phyloP scores from a whole-genome alignment of 2,329 filamentous ascomycete species.

The Dendryphion nanum region DNA sequence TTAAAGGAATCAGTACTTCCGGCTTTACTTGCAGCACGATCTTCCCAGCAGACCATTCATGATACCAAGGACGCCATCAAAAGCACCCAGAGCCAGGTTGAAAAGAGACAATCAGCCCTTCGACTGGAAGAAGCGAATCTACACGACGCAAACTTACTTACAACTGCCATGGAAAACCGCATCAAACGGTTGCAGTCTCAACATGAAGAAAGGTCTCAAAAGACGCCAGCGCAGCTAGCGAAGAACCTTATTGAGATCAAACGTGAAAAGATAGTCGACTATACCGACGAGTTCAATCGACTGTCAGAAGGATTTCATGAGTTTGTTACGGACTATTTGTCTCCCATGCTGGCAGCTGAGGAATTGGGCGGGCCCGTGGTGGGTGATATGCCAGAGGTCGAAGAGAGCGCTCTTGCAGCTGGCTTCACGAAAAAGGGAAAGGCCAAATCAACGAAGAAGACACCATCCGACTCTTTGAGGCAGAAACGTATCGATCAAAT shows the following conservation, averaged over 20 bases:
- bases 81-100: constrained; percentile 42
- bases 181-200: constrained; percentile 60
- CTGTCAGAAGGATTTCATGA: constrained; percentile 64
- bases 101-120: constrained; percentile 38
- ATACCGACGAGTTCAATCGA: constrained; percentile 60
- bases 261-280: constrained; percentile 56
- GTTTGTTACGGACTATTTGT: constrained; percentile 71
- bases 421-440: constrained; percentile 56
- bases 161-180: constrained; percentile 52
- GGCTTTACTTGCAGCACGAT: constrained; percentile 68
- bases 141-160: constrained; percentile 49
- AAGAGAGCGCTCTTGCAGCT: constrained; percentile 52
- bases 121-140: constrained; percentile 47
- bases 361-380: constrained; percentile 81
- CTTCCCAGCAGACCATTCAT: constrained; percentile 61
- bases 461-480: constrained; percentile 30
- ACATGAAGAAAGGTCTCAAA: constrained; percentile 56
- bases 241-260: constrained; percentile 63
- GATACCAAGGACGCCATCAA: constrained; percentile 63
- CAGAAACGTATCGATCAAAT: constrained; percentile 55
- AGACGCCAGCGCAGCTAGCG: constrained; percentile 61
- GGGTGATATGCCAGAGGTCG: constrained; percentile 67
- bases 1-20: constrained; percentile 66
- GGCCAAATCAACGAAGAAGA: constrained; percentile 40
- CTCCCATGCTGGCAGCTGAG: constrained; percentile 76